Percentiles rank a stretch among this genome's conserved stretches.
These are phyloP conservation scores for Claviceps sp. DNA, from an alignment of 2,329 filamentous ascomycete genomes.

Conservation along the genomic window DNA sequence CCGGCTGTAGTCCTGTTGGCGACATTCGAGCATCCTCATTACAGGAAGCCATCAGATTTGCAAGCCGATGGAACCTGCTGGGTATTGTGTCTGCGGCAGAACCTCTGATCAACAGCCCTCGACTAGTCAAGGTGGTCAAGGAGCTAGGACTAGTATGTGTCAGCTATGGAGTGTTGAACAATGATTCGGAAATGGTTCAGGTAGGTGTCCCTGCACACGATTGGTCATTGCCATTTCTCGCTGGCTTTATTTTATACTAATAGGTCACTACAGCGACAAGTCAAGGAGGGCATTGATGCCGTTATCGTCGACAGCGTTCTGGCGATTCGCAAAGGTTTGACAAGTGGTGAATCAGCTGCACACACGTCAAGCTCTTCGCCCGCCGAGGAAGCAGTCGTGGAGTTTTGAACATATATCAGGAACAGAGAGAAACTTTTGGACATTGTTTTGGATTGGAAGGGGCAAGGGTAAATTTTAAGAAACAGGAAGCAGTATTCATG, in stretches of 20 bases:
- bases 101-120: conserved; percentile 76
- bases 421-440: neutral
- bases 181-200: conserved; percentile 73
- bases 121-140: conserved; percentile 85
- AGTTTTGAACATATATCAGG: neutral
- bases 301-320: conserved; percentile 95
- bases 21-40: conserved; percentile 84
- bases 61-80: conserved; percentile 84
- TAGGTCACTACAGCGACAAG: conserved; percentile 53
- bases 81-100: conserved; percentile 84
- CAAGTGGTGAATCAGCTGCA: conserved; percentile 22
- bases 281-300: conserved; percentile 89
- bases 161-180: conserved; percentile 85
- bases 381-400: neutral
- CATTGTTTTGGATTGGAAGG: neutral
- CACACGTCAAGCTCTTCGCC: neutral
- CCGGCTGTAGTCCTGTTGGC: conserved; percentile 65
- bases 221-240: neutral
- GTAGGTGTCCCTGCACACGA: conserved; percentile 28
- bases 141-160: conserved; percentile 89
- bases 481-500: neutral
- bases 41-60: conserved; percentile 92
- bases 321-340: conserved; percentile 82
- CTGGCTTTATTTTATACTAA: conserved; percentile 2
- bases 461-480: neutral